Evolutionary conservation across 1,139 yeast genomes (phyloP), one percentile per base, ranked within the genome.

Genomic region (Diutina catenulata): DNA sequence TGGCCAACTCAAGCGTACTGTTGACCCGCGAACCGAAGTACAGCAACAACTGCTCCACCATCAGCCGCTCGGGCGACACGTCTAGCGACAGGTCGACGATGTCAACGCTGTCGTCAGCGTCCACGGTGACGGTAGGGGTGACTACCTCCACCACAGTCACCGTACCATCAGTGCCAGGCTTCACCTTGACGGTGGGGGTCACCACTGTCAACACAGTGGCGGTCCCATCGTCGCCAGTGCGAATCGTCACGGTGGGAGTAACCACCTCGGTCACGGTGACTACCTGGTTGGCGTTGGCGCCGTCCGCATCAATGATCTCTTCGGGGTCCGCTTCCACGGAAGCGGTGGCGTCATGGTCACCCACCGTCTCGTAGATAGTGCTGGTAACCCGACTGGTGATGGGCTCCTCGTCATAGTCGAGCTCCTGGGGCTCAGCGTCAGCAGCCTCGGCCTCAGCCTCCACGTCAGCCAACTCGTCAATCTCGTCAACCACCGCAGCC

Each of bases 1-100:
- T 43, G 0, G 78, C 77, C 42, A 68, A 59, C 26, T 57, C 51
- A 33, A 68, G 55, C 6, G 75, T 64, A 33, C 56, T 62, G 39
- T 60, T 53, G 25, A 73, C 61, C 44, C 61, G 62, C 3, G 38
- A 31, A 37, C 58, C 58, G 70, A 66, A 58, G 41, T 50, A 48
- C 4, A 41, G 47, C 45, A 59, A 55, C 43, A 51, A 68, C 39
- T 49, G 58, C 44, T 55, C 49, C 39, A 64, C 38, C 26, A 40
- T 18, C 4, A 18, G 33, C 5, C 14, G 28, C 9, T 14, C 11
- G 18, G 9, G n/a, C 5, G 9, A n/a, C 29, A 27, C 14, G 20
- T 27, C 18, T 2, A n/a, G 9, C 23, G 9, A 21, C 23, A 6
- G 23, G 6, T 21, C 9, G 23, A 6, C 8, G 6, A 21, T 10